Evolutionary conservation across 305 asterid species (phyloP).

Genomic region (Euphrasia arctica): DNA sequence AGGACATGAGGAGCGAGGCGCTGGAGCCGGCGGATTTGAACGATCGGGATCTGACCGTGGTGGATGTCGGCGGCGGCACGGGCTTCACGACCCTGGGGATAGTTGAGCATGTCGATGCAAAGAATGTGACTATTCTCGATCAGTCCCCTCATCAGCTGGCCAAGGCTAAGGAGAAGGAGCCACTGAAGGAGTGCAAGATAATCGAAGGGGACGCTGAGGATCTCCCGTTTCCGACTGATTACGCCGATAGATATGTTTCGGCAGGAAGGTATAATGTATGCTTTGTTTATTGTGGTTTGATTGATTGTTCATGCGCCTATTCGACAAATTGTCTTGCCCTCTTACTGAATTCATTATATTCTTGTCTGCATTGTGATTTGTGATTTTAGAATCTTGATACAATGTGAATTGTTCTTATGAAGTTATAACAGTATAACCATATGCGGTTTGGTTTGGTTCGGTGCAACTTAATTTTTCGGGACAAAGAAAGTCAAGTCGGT

Average conservation of each 20-base stretch:
- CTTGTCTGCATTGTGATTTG: too few species aligned
- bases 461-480: too few species aligned
- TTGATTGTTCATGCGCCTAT: neutral
- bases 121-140: slow-evolving; percentile 94
- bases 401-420: too few species aligned
- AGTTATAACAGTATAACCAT: too few species aligned
- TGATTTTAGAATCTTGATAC: too few species aligned
- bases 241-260: slow-evolving; percentile 74
- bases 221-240: slow-evolving; percentile 78
- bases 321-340: neutral
- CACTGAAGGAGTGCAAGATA: slow-evolving; percentile 75
- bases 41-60: slow-evolving; percentile 54
- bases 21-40: slow-evolving; percentile 82
- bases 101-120: slow-evolving; percentile 79
- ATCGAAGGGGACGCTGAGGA: slow-evolving; percentile 97
- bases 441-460: too few species aligned
- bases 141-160: slow-evolving; percentile 97
- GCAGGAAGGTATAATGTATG: slow-evolving; percentile 71
- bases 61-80: slow-evolving; percentile 96
- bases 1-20: slow-evolving; percentile 97
- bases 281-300: slow-evolving; percentile 1
- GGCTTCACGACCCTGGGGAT: slow-evolving; percentile 91
- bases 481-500: too few species aligned
- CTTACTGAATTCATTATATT: neutral
- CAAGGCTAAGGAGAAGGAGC: slow-evolving; percentile 84